Conservation (phyloP, 371 early-diverging fungal genomes). For the Mucor ambiguus region DNA sequence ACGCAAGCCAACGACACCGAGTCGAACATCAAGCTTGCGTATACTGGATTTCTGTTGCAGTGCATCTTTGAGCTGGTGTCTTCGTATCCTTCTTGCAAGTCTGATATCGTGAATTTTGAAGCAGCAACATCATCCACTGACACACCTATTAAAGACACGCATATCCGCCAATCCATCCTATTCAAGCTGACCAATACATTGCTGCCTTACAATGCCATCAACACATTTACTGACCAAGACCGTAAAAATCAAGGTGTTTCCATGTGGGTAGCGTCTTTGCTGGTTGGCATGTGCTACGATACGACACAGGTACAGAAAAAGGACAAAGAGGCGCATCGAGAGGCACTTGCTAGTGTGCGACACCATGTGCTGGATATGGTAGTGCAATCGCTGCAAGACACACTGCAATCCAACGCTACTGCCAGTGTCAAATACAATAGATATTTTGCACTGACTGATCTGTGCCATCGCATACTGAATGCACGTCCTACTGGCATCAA, state of each 20-base stretch:
- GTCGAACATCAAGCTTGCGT: slow-evolving; percentile 33
- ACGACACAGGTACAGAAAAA: slow-evolving; percentile 43
- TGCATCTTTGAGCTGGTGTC: slow-evolving; percentile 82
- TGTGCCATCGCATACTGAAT: slow-evolving; percentile 71
- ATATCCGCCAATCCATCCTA: slow-evolving; percentile 12
- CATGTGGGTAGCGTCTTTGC: slow-evolving; percentile 62
- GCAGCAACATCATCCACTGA: not conserved
- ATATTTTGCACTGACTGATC: slow-evolving; percentile 72
- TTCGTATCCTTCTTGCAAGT: slow-evolving; percentile 81
- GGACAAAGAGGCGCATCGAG: slow-evolving; percentile 2
- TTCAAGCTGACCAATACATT: slow-evolving; percentile 59
- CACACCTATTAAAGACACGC: not conserved
- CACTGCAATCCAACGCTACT: slow-evolving; percentile 48
- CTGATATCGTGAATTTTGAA: slow-evolving; percentile 57
- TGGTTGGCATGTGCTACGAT: slow-evolving; percentile 62
- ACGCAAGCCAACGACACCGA: not conserved
- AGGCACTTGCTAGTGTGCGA: slow-evolving; percentile 57
- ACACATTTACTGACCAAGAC: slow-evolving; percentile 47
- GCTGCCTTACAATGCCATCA: slow-evolving; percentile 60
- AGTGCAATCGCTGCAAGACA: slow-evolving; percentile 60
- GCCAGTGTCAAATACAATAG: slow-evolving; percentile 66
- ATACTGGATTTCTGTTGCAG: slow-evolving; percentile 85
- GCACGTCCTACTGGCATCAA: slow-evolving; percentile 41
- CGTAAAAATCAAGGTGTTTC: slow-evolving; percentile 66
- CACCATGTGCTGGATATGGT: slow-evolving; percentile 68